Evolutionary conservation across 345 rosid species (phyloP).

Genomic region (Cardiospermum halicacabum): DNA sequence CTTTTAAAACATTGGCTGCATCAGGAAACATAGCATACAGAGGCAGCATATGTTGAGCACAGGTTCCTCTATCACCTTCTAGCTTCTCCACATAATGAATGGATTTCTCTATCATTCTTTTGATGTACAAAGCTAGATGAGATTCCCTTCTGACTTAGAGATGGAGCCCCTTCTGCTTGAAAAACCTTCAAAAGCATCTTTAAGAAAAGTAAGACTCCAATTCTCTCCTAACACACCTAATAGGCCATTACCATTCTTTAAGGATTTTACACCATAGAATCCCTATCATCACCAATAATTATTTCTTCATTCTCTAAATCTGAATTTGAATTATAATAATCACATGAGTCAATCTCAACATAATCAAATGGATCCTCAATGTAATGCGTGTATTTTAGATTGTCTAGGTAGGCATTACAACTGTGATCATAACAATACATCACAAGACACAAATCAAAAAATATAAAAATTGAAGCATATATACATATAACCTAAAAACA

Average conservation of each 20-base stretch:
- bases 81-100: slow-evolving; percentile 20
- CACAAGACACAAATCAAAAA: slow-evolving; percentile 9
- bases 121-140: slow-evolving; percentile 4
- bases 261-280: slow-evolving; percentile 21
- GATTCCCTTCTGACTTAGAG: slow-evolving; percentile 20
- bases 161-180: slow-evolving; percentile 31
- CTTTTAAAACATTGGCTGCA: too few species aligned
- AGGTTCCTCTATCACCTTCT: slow-evolving; percentile 21
- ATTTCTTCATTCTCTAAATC: slow-evolving; percentile 71
- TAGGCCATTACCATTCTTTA: slow-evolving; percentile 24
- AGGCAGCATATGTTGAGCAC: slow-evolving; percentile 56
- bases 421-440: neutral
- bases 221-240: slow-evolving; percentile 31
- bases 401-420: too few species aligned
- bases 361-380: slow-evolving; percentile 46
- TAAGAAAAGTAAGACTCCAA: slow-evolving; percentile 51
- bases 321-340: slow-evolving; percentile 35
- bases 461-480: neutral
- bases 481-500: neutral
- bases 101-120: slow-evolving; percentile 25
- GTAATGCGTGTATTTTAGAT: too few species aligned
- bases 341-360: slow-evolving; percentile 44
- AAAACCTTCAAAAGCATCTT: slow-evolving; percentile 70
- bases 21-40: slow-evolving; percentile 91
- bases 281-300: slow-evolving; percentile 30